Conservation (phyloP, 176 grass and related monocot genomes). For the Neostapfia colusana region DNA sequence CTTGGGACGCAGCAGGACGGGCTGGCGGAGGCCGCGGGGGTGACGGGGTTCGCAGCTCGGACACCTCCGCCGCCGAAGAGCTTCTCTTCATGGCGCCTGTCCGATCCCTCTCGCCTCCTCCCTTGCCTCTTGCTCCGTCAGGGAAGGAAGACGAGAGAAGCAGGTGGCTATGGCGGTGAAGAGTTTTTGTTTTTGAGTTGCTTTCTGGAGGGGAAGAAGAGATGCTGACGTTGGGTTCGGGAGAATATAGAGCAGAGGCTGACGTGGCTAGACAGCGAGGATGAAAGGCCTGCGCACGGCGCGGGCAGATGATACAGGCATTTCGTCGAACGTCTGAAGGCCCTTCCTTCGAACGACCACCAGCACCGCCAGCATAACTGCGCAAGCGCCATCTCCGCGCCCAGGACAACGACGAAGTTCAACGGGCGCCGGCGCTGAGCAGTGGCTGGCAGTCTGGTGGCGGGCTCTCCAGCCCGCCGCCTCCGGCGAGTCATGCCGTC, state of each 20-base stretch:
- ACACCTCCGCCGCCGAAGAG: neutral
- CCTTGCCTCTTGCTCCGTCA: neutral
- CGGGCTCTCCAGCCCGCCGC: too few species aligned
- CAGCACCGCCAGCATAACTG: neutral
- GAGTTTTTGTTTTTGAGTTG: neutral
- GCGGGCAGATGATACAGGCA: neutral
- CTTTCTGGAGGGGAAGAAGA: conserved; percentile 3
- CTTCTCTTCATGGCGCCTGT: neutral
- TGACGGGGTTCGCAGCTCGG: neutral
- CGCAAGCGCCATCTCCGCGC: neutral
- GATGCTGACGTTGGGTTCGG: neutral
- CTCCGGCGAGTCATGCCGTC: neutral
- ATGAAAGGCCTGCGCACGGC: neutral
- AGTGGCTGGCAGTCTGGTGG: neutral
- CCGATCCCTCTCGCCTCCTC: neutral
- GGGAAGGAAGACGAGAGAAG: neutral
- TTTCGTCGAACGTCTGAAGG: conserved; percentile 4
- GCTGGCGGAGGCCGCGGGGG: too few species aligned
- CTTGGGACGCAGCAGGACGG: neutral
- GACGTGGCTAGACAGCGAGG: neutral
- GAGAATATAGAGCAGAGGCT: neutral
- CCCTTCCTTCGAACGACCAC: neutral
- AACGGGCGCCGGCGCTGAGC: too few species aligned
- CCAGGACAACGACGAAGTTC: neutral
- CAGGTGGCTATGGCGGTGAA: neutral